These are phyloP conservation scores for Lachnellula arida DNA, from an alignment of 2,329 filamentous ascomycete species.

Conservation along the genomic window DNA sequence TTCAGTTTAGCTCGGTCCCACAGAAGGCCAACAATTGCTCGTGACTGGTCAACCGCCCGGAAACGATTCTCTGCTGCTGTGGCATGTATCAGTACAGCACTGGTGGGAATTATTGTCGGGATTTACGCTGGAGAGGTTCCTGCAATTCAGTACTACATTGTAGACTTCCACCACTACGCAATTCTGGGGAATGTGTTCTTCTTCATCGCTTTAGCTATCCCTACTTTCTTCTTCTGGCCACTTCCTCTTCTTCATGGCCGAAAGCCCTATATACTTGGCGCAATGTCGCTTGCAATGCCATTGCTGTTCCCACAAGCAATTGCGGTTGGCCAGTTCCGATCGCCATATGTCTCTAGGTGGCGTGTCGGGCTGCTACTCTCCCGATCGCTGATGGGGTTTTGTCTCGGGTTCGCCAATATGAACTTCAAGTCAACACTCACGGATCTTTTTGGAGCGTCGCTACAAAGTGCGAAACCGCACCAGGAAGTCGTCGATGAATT, in stretches of 20 bases:
- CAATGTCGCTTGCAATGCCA: conserved; percentile 65
- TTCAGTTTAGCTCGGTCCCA: conserved; percentile 52
- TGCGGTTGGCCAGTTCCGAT: conserved; percentile 52
- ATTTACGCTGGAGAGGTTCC: conserved; percentile 76
- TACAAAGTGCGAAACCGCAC: conserved; percentile 68
- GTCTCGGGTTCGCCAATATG: conserved; percentile 71
- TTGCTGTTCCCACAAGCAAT: conserved; percentile 73
- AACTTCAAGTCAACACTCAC: conserved; percentile 68
- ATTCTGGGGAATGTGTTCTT: conserved; percentile 71
- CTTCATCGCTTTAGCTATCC: conserved; percentile 65
- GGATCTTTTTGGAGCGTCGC: conserved; percentile 71
- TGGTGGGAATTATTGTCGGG: conserved; percentile 66
- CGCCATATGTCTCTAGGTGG: conserved; percentile 52
- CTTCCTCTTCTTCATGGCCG: conserved; percentile 70
- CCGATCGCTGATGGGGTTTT: conserved; percentile 61
- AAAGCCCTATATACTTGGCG: conserved; percentile 69
- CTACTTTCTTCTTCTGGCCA: conserved; percentile 69
- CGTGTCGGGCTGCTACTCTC: conserved; percentile 57
- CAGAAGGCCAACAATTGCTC: conserved; percentile 60
- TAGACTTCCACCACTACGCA: conserved; percentile 61
- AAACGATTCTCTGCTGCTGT: conserved; percentile 66
- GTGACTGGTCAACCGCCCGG: conserved; percentile 63
- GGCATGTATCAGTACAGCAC: conserved; percentile 67
- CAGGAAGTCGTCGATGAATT: conserved; percentile 64
- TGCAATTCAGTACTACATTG: conserved; percentile 73